These are phyloP conservation scores for Kondoa malvinella DNA, from an alignment of 768 basidiomycete genomes.

Conservation along the genomic window DNA sequence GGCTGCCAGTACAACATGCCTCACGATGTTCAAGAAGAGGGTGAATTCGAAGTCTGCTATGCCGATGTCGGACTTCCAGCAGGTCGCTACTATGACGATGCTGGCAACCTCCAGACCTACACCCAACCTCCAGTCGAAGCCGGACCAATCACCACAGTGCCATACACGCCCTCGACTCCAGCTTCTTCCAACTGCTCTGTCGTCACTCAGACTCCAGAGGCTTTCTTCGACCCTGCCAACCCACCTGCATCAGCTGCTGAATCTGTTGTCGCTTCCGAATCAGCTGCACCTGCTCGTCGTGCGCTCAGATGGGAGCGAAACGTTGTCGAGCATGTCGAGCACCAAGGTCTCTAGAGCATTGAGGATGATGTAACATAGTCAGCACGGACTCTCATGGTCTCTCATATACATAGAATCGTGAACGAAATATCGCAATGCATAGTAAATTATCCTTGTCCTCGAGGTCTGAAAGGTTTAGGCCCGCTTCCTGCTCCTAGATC, in stretches of 20 bases:
- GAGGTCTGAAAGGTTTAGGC: background rate
- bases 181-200: background rate
- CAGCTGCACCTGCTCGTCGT: background rate
- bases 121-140: background rate
- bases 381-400: too few species aligned
- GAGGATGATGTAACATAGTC: too few species aligned
- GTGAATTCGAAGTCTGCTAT: background rate
- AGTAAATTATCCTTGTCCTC: too few species aligned
- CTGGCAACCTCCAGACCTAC: background rate
- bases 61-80: background rate
- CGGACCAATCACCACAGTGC: background rate
- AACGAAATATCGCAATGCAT: too few species aligned
- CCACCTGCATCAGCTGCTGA: background rate
- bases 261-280: background rate
- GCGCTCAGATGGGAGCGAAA: background rate
- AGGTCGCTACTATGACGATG: background rate
- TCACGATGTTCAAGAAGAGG: background rate
- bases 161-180: background rate
- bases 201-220: background rate
- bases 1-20: slow-evolving; percentile 44
- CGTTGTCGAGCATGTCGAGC: background rate
- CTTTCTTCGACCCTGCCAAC: background rate
- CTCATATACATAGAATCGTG: too few species aligned
- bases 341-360: too few species aligned
- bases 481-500: background rate